Evolutionary conservation across 495 filamentous ascomycete genomes (phyloP), one percentile per base, ranked within the genome.

Genomic region (Halenospora varia): DNA sequence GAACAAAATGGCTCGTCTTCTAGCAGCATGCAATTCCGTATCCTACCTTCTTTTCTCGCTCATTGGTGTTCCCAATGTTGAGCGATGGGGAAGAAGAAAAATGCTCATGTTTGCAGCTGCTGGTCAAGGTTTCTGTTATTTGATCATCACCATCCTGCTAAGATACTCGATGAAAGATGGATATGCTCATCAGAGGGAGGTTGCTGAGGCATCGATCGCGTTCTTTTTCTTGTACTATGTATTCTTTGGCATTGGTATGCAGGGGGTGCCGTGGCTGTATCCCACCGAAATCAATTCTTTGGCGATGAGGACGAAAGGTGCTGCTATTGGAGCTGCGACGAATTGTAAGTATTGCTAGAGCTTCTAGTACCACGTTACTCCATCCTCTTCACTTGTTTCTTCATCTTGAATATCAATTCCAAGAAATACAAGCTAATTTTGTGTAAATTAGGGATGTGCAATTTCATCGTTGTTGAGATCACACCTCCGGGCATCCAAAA

Each of bases 231-330:
- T 71, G 10, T 70, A 71, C 57, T 70, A 70, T 48, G 66, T 69
- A 57, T 70, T 64, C 61, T 73, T 66, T 48, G 68, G 70, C 22
- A 70, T 64, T 13, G 67, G 63, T 44, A 70, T 63, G 19, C 58
- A 60, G 11, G 70, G 68, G 40, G 69, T 73, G 29, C 67, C 71
- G 22, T 75, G 72, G 71, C 63, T 75, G 11, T 75, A 71, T 56
- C 63, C 68, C 40, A 67, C 72, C 6, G 73, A 75, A 56, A 61
- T 77, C 56, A 74, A 73, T 55, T 71, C 69, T 13, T 62, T 75
- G 2, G 62, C 59, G 18, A 68, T 68, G 71, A 63, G 73, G 15
- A 66, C 67, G 1, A 66, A 62, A 13, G 73, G 71, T 26, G 71
- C 70, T 19, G 66, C 72, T 17, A 61, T 66, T n/a, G 68, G 63